A percentile compares a stretch with the other conserved stretches of the same genome.
Evolutionary conservation across 331 rosid species (phyloP).

Genomic region (Acacia pycnantha): DNA sequence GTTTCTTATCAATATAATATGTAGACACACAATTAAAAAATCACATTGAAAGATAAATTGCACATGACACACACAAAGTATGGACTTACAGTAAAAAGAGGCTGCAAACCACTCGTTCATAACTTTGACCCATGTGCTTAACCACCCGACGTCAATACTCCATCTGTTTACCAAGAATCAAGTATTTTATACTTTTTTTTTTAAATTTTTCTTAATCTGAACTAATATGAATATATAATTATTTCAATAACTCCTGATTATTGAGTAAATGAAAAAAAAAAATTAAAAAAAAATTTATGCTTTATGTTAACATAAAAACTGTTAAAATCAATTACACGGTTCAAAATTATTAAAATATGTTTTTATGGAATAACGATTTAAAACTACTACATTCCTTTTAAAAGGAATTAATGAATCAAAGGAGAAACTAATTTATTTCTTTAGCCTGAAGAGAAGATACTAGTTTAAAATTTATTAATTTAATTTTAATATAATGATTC

Average conservation of each 20-base stretch:
- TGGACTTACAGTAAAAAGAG: slow-evolving; percentile 66
- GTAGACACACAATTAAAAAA: too few species aligned
- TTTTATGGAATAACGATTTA: background rate
- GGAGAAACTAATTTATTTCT: background rate
- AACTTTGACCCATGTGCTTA: slow-evolving; percentile 83
- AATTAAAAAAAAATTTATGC: background rate
- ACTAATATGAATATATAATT: background rate
- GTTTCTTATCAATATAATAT: too few species aligned
- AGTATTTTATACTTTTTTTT: background rate
- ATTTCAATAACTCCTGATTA: background rate
- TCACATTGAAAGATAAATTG: too few species aligned
- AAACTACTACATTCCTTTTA: background rate
- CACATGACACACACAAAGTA: too few species aligned
- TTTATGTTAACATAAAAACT: background rate
- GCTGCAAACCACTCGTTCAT: slow-evolving; percentile 92
- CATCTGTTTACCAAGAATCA: slow-evolving; percentile 43
- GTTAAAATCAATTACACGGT: background rate
- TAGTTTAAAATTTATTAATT: background rate
- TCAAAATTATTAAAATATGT: background rate
- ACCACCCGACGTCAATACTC: slow-evolving; percentile 94
- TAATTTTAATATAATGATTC: background rate
- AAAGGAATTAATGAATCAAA: background rate
- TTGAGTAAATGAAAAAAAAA: too few species aligned
- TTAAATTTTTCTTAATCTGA: background rate
- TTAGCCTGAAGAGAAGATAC: background rate